phyloP scores from a whole-genome alignment of 2,329 filamentous ascomycete species.

The Fusarium hainanense region DNA sequence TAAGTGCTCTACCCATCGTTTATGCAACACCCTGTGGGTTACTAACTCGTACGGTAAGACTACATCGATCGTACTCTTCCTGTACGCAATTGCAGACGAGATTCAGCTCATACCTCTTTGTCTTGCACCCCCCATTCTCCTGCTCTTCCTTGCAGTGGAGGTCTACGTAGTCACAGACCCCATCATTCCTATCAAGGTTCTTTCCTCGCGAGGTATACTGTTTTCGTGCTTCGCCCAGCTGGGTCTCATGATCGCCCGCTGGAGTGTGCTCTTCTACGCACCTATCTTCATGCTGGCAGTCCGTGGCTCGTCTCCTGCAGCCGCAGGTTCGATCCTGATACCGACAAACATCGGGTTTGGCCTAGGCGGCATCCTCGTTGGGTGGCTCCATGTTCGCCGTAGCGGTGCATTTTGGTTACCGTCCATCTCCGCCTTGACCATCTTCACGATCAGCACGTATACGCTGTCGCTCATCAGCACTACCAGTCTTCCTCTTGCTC shows the following conservation, averaged over 20 bases:
- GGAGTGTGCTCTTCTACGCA: constrained; percentile 83
- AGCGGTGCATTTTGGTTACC: constrained; percentile 78
- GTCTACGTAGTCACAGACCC: constrained; percentile 72
- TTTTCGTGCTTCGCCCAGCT: constrained; percentile 80
- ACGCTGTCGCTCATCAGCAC: constrained; percentile 66
- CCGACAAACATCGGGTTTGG: constrained; percentile 87
- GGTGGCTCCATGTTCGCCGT: constrained; percentile 79
- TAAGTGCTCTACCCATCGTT: constrained; percentile 50
- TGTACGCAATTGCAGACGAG: constrained; percentile 74
- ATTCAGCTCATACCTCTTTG: constrained; percentile 70
- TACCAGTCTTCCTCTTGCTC: constrained; percentile 58
- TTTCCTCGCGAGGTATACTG: constrained; percentile 76
- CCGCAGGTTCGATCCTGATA: constrained; percentile 79
- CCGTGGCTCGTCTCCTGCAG: constrained; percentile 73
- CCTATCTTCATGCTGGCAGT: constrained; percentile 84
- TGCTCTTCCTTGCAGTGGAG: constrained; percentile 72
- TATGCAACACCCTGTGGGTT: neutral
- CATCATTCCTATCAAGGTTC: constrained; percentile 77
- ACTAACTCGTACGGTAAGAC: constrained; percentile 56
- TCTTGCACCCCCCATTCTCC: constrained; percentile 63
- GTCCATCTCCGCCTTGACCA: constrained; percentile 66
- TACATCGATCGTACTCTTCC: constrained; percentile 74
- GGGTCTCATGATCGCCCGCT: constrained; percentile 83
- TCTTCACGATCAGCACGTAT: constrained; percentile 71
- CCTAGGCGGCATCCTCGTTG: constrained; percentile 76